Evolutionary conservation across 768 basidiomycete genomes (phyloP).

Genomic region (Mycena epipterygia): DNA sequence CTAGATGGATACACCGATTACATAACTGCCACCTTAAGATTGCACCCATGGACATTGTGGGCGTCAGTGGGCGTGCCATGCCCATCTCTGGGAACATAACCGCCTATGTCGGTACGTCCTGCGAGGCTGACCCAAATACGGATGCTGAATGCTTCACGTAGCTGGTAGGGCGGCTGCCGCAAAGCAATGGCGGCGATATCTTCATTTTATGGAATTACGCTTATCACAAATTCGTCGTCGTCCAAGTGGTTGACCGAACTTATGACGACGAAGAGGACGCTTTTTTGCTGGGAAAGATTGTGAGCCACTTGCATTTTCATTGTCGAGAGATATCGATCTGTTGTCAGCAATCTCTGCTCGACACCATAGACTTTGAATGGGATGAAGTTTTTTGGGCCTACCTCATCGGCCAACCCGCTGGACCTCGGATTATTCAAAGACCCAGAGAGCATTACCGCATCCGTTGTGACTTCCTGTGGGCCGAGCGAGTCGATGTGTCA

Average conservation of each 20-base stretch:
- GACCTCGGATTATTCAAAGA: conserved; percentile 24
- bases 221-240: conserved; percentile 2
- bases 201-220: conserved; percentile 6
- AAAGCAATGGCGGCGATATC: not conserved
- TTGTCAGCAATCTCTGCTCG: conserved; percentile 8
- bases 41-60: not conserved
- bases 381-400: conserved; percentile 2
- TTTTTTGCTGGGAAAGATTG: conserved; percentile 20
- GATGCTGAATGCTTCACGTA: too few relatives aligned
- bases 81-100: conserved; percentile 7
- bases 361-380: conserved; percentile 20
- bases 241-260: too few relatives aligned
- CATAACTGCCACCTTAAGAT: too few relatives aligned
- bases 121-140: not conserved
- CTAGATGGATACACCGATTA: too few relatives aligned
- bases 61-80: conserved; percentile 14
- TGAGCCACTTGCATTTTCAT: not conserved
- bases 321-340: not conserved
- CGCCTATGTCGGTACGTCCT: conserved; percentile 1
- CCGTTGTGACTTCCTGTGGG: too few relatives aligned
- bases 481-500: conserved; percentile 13
- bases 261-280: too few relatives aligned
- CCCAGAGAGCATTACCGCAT: too few relatives aligned
- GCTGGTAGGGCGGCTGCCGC: too few relatives aligned
- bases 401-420: conserved; percentile 6